Percentiles rank a stretch among this genome's conserved stretches.
phyloP scores from a whole-genome alignment of 2,329 filamentous ascomycete species.

The Cordyceps cicadae region DNA sequence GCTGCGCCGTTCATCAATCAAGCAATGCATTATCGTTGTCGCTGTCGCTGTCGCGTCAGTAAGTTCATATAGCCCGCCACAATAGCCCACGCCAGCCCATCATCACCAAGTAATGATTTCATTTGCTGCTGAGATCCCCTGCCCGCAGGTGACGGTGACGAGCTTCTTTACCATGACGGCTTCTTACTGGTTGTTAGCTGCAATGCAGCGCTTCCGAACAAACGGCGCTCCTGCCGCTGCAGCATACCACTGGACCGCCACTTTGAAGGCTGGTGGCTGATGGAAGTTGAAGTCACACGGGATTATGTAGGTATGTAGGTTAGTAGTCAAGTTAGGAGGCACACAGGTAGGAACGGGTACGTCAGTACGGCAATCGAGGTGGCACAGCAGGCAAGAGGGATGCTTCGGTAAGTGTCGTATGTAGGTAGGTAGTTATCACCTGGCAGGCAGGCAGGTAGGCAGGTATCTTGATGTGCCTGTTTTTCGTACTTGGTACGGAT shows the following conservation, averaged over 20 bases:
- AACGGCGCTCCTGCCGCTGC: background rate
- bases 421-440: too few species aligned
- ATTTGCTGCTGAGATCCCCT: background rate
- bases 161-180: background rate
- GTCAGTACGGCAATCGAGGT: too few species aligned
- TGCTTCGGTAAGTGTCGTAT: too few species aligned
- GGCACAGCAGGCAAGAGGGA: too few species aligned
- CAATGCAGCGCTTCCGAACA: background rate
- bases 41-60: background rate
- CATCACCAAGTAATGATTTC: background rate
- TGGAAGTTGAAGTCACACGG: background rate
- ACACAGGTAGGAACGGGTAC: too few species aligned
- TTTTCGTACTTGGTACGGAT: too few species aligned
- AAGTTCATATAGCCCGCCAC: background rate
- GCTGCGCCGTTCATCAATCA: background rate
- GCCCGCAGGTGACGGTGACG: background rate
- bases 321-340: too few species aligned
- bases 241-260: constrained; percentile 5
- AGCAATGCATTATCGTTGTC: too few species aligned
- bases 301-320: too few species aligned
- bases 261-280: background rate
- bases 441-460: too few species aligned
- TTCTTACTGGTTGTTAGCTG: background rate
- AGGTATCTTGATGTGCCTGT: too few species aligned
- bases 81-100: background rate